A percentile compares a stretch with the other conserved stretches of the same genome.
These are phyloP conservation scores for Cladosporium sp. DNA, from an alignment of 2,329 filamentous ascomycete genomes.

Conservation along the genomic window DNA sequence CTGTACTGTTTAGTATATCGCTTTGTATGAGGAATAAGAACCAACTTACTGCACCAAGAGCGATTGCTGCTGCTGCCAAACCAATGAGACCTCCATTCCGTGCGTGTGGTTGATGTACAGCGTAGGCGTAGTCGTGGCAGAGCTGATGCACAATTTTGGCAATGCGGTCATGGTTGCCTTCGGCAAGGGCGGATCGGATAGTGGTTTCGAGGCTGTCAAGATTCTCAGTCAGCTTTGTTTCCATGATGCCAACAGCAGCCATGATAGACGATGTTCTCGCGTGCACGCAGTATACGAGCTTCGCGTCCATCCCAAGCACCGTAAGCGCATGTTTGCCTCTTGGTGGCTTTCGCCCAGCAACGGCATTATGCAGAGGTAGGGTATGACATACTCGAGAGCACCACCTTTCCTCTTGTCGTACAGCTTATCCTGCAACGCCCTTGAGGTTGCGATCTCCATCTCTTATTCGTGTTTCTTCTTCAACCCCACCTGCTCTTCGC, in stretches of 20 bases:
- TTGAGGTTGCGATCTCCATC: constrained; percentile 89
- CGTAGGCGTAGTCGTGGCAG: constrained; percentile 96
- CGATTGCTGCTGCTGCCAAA: constrained; percentile 91
- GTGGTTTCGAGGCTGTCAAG: constrained; percentile 75
- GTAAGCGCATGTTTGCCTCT: not conserved
- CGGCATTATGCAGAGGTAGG: not conserved
- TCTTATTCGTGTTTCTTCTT: constrained; percentile 3
- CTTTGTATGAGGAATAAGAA: not conserved
- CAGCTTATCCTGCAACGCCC: constrained; percentile 93
- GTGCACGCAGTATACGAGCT: not conserved
- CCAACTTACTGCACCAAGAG: constrained; percentile 77
- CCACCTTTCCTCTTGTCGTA: constrained; percentile 98
- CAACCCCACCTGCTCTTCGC: constrained; percentile 9
- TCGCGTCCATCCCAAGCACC: not conserved
- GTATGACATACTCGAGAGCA: constrained; percentile 77
- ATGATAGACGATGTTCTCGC: not conserved
- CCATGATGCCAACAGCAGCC: not conserved
- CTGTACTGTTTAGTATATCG: constrained; percentile 48
- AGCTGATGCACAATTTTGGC: constrained; percentile 90
- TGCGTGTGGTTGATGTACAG: constrained; percentile 93
- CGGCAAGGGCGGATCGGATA: constrained; percentile 78
- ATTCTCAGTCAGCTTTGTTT: not conserved
- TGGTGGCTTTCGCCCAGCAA: not conserved
- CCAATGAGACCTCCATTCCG: constrained; percentile 95
- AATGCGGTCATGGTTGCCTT: constrained; percentile 77